Conservation (phyloP, 768 basidiomycete genomes). For the Xerocomellus amylosporus region DNA sequence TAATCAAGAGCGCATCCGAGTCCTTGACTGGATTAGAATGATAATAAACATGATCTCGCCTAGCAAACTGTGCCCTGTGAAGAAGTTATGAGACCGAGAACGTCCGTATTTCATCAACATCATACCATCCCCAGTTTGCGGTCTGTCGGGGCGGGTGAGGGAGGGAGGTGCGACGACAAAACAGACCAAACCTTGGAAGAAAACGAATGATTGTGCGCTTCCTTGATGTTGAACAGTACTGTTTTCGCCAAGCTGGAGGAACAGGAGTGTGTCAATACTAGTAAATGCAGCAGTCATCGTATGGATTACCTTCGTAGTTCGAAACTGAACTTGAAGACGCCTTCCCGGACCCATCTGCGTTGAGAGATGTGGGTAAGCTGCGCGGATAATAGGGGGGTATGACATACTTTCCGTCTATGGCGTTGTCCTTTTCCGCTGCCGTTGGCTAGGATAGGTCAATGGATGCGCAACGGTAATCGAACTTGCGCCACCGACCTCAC, state of each 20-base stretch:
- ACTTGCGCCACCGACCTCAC: constrained; percentile 55
- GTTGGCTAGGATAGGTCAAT: constrained; percentile 55
- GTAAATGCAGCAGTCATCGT: neutral
- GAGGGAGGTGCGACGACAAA: neutral
- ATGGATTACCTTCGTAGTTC: constrained; percentile 64
- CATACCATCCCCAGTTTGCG: constrained; percentile 86
- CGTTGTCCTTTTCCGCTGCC: constrained; percentile 65
- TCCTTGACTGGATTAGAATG: constrained; percentile 48
- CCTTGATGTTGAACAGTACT: constrained; percentile 60
- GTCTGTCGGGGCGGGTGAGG: constrained; percentile 43
- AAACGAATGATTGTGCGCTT: constrained; percentile 81
- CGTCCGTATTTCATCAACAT: neutral
- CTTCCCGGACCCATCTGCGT: constrained; percentile 77
- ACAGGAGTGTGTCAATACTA: neutral
- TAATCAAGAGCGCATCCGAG: constrained; percentile 69
- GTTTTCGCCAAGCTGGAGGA: constrained; percentile 43
- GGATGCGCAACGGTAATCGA: neutral
- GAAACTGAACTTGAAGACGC: constrained; percentile 82
- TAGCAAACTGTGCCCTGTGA: constrained; percentile 73
- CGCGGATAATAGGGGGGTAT: neutral
- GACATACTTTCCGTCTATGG: constrained; percentile 56
- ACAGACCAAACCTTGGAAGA: constrained; percentile 54
- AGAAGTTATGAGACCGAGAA: neutral
- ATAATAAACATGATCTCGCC: constrained; percentile 68
- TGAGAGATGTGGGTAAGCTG: neutral